These are phyloP conservation scores for Tolypocladium endophyticum DNA, from an alignment of 2,329 filamentous ascomycete species.

Conservation along the genomic window DNA sequence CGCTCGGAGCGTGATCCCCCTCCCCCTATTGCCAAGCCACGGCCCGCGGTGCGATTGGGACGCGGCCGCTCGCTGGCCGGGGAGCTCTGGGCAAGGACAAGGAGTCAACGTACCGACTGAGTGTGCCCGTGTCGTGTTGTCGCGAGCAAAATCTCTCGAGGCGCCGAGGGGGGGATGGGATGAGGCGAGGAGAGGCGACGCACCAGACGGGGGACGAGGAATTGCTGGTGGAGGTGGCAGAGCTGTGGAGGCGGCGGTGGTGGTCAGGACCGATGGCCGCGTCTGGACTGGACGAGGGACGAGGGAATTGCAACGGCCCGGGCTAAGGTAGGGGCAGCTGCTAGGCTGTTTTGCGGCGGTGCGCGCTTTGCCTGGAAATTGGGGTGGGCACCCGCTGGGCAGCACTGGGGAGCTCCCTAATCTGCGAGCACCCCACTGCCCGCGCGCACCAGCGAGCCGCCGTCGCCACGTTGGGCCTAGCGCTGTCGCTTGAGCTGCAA, in stretches of 20 bases:
- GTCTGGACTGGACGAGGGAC: not conserved
- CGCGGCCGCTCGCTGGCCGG: not conserved
- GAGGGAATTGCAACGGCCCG: not conserved
- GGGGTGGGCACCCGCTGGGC: not conserved
- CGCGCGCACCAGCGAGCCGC: not conserved
- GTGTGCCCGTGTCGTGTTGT: not conserved
- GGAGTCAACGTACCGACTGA: not conserved
- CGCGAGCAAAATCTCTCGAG: not conserved
- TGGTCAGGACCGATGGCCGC: not conserved
- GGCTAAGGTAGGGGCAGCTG: not conserved
- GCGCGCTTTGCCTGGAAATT: slow-evolving; percentile 8
- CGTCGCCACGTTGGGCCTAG: not conserved
- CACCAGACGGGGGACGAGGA: not conserved
- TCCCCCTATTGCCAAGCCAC: not conserved
- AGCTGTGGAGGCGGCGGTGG: not conserved
- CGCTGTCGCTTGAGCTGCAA: not conserved
- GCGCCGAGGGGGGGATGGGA: not conserved
- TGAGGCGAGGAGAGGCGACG: not conserved
- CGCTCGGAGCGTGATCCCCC: not conserved
- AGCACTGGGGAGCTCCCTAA: not conserved
- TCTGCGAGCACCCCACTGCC: no score
- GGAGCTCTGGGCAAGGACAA: not conserved
- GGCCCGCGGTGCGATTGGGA: not conserved
- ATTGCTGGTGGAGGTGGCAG: not conserved
- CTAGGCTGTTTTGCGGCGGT: slow-evolving; percentile 1